phyloP scores from a whole-genome alignment of 75 land plant species.

The Adiantum capillusveneris region DNA sequence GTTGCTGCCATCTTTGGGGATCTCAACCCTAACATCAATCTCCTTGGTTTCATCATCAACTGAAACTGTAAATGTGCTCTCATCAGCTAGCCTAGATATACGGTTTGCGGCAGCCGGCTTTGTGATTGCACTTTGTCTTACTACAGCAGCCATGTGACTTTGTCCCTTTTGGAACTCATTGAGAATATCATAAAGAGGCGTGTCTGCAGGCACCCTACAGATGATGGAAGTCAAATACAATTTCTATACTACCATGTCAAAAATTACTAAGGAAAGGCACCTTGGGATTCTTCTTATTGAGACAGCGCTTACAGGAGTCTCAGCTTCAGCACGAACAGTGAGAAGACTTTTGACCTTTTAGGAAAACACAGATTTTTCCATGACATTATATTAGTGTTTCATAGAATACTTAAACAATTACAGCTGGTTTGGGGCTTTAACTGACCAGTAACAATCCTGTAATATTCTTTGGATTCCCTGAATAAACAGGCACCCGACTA shows the following conservation, averaged over 20 bases:
- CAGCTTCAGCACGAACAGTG: slow-evolving; percentile 88
- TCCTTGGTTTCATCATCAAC: too few species aligned
- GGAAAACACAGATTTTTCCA: not conserved
- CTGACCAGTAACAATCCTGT: slow-evolving; percentile 4
- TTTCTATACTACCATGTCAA: not conserved
- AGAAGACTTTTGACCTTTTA: slow-evolving; percentile 89
- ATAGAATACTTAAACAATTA: not conserved
- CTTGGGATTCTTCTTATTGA: slow-evolving; percentile 89
- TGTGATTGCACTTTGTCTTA: slow-evolving; percentile 14
- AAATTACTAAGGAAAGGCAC: slow-evolving; percentile 19
- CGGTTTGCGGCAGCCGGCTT: not conserved
- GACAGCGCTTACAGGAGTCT: slow-evolving; percentile 96
- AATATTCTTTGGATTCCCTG: slow-evolving; percentile 33
- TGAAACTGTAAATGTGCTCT: too few species aligned
- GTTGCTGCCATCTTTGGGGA: too few species aligned
- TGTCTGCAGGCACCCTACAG: slow-evolving; percentile 83
- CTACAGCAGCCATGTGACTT: slow-evolving; percentile 99
- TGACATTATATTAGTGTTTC: not conserved
- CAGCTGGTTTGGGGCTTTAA: not conserved
- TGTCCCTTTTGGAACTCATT: slow-evolving; percentile 98
- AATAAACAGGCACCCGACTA: slow-evolving; percentile 93
- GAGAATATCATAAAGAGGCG: slow-evolving; percentile 93
- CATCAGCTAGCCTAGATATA: too few species aligned
- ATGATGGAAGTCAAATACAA: not conserved
- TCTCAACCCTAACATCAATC: too few species aligned